A percentile compares a stretch with the other conserved stretches of the same genome.
These are phyloP conservation scores for Cadophora gregata DNA, from an alignment of 2,329 filamentous ascomycete species.

Conservation along the genomic window DNA sequence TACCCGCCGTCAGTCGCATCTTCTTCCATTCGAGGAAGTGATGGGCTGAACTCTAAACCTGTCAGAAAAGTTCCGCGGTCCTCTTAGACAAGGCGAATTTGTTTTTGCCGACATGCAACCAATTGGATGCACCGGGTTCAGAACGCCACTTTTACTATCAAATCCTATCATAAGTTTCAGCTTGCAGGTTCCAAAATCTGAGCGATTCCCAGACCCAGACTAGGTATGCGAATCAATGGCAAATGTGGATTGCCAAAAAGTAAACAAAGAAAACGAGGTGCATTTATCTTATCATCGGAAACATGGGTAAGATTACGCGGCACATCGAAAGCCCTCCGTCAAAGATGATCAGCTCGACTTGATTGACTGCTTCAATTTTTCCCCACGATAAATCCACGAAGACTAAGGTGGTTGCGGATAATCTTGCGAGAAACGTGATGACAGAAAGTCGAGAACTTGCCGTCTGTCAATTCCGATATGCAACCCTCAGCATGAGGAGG, in stretches of 20 bases:
- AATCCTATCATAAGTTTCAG: conserved; percentile 3
- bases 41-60: conserved; percentile 3
- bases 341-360: neutral
- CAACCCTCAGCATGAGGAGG: neutral
- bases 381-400: neutral
- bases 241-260: conserved; percentile 3
- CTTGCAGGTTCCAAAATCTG: neutral
- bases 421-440: neutral
- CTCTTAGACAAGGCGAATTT: neutral
- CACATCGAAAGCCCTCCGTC: neutral
- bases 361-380: neutral
- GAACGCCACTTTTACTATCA: neutral
- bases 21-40: conserved; percentile 9
- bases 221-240: neutral
- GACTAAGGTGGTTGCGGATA: neutral
- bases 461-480: conserved; percentile 9
- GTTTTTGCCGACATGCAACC: neutral
- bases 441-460: neutral
- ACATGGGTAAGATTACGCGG: conserved; percentile 3
- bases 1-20: neutral
- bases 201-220: neutral
- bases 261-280: conserved; percentile 4
- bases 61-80: neutral
- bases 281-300: neutral
- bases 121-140: conserved; percentile 10